phyloP scores from a whole-genome alignment of 768 basidiomycete genomes.

The Strobilomyces confusus region DNA sequence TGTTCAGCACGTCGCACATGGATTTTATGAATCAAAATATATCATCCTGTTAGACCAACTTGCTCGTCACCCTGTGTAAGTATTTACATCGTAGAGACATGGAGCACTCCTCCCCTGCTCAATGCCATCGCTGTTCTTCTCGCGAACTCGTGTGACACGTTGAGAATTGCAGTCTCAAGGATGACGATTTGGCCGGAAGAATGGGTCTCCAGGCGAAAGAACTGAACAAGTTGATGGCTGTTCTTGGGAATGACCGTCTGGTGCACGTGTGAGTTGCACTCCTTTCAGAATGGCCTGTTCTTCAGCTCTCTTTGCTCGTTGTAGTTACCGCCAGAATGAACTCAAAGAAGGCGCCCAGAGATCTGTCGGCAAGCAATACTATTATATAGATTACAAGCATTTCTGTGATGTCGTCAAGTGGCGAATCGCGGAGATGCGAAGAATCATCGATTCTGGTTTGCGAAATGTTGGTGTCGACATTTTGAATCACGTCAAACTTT shows the following conservation, averaged over 20 bases:
- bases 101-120: conserved; percentile 15
- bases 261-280: conserved; percentile 62
- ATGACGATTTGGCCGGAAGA: conserved; percentile 88
- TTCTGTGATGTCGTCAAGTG: conserved; percentile 99
- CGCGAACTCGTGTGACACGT: conserved; percentile 15
- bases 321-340: conserved; percentile 86
- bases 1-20: conserved; percentile 88
- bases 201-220: conserved; percentile 89
- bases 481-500: neutral
- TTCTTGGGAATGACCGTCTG: conserved; percentile 71
- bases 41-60: conserved; percentile 94
- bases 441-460: conserved; percentile 78
- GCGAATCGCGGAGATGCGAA: conserved; percentile 90
- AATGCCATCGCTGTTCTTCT: conserved; percentile 12
- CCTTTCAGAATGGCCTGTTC: neutral
- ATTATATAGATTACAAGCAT: conserved; percentile 92
- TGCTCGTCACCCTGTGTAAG: conserved; percentile 91
- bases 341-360: conserved; percentile 87
- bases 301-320: neutral
- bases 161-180: conserved; percentile 65
- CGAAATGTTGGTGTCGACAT: conserved; percentile 62
- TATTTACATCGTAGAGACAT: conserved; percentile 36
- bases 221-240: conserved; percentile 83
- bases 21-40: conserved; percentile 92
- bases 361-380: conserved; percentile 87